Conservation (phyloP, 495 filamentous ascomycete genomes). For the Recurvomyces mirabilis region DNA sequence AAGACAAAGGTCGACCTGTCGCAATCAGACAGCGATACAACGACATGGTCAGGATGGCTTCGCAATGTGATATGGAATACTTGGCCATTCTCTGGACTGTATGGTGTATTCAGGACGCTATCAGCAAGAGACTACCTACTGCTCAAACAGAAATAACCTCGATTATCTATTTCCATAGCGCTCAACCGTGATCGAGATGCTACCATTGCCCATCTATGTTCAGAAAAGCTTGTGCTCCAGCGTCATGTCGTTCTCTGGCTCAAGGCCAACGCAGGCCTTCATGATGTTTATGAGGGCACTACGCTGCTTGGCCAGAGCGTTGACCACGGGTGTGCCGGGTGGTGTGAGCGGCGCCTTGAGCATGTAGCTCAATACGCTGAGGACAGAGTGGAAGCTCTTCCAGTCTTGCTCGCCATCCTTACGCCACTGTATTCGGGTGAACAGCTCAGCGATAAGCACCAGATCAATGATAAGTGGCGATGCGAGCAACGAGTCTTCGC, state of each 20-base stretch:
- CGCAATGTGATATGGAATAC: constrained; percentile 3
- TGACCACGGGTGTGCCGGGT: constrained; percentile 90
- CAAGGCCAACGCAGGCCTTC: constrained; percentile 92
- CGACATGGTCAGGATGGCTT: constrained; percentile 10
- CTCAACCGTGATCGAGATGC: no score
- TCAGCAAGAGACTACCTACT: constrained; percentile 16
- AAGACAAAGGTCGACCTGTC: constrained; percentile 40
- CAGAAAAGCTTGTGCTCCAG: constrained; percentile 97
- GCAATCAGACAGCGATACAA: background rate
- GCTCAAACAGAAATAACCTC: no score
- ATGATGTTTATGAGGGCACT: constrained; percentile 95
- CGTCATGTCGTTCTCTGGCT: constrained; percentile 98
- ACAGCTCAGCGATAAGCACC: constrained; percentile 84
- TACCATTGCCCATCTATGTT: background rate
- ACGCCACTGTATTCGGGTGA: constrained; percentile 95
- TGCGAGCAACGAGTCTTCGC: constrained; percentile 96
- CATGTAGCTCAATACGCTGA: constrained; percentile 98
- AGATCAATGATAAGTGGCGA: constrained; percentile 97
- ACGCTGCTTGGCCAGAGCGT: constrained; percentile 93
- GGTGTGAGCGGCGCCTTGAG: constrained; percentile 96
- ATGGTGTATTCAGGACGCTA: constrained; percentile 12
- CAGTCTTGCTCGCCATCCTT: constrained; percentile 53
- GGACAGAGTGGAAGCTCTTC: constrained; percentile 91
- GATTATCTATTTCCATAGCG: no score
- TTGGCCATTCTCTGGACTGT: constrained; percentile 19